Evolutionary conservation across 2,329 filamentous ascomycete species (phyloP), one percentile per base, ranked within the genome.

Genomic region (Sphaerulina populicola): DNA sequence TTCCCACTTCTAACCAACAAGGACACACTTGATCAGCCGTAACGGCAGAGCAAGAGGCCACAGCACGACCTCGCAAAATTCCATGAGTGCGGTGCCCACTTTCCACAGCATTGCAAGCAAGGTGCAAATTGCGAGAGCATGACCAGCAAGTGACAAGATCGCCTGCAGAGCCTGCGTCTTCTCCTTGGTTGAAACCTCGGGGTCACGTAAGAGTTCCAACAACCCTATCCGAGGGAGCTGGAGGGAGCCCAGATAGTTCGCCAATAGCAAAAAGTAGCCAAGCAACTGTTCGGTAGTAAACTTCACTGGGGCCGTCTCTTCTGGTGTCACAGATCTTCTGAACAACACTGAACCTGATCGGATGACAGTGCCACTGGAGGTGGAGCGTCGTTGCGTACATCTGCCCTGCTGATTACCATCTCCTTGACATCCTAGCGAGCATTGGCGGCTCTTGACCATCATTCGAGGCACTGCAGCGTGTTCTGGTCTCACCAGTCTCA

Each of bases 1-100:
- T 5, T n/a, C 31, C 8, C 10, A 11, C 31, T 35, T 14, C 40
- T 49, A 49, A 12, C 47, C 33, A 31, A 38, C 38, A 23, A 49
- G 44, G 27, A 62, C 43, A 60, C 62, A 67, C 40, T 55, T 57
- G 30, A 62, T 14, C 31, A 66, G 33, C 45, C 49, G 52, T 29
- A 63, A 49, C 1, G 63, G 60, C 27, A 64, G 57, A 30, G 52
- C 47, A n/a, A 66, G 45, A 27, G 63, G 63, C 62, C 62, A 67
- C 1, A 65, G 41, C 37, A 65, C 31, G 8, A 64, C 46, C 15
- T 59, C 56, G 12, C 64, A 15, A n/a, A 63, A 44, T 18, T 59
- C 53, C 44, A 55, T 44, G 5, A 65, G 47, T 33, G 62, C 63
- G 10, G 53, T 56, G 6, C 57, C 56, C 1, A 66, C 30, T 47